phyloP scores from a whole-genome alignment of 2,329 filamentous ascomycete species.

The Magnaporthiopsis rhizophila region DNA sequence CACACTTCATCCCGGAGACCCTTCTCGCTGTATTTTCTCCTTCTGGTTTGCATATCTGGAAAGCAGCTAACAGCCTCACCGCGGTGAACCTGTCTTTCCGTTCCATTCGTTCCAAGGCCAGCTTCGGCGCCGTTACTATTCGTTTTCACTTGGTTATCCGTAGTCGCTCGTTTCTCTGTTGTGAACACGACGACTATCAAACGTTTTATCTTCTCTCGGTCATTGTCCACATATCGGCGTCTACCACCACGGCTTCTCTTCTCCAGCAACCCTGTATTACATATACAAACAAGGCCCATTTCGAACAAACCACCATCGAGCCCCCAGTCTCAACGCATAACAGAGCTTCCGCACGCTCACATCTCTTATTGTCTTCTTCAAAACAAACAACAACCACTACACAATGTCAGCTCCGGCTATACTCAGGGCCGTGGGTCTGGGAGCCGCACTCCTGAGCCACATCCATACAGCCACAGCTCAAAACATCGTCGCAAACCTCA shows the following conservation, averaged over 20 bases:
- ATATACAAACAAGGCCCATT: neutral
- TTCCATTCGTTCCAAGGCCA: neutral
- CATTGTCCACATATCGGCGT: neutral
- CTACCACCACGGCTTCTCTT: neutral
- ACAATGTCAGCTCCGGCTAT: constrained; percentile 2
- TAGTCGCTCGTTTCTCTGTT: neutral
- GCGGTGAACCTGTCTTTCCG: neutral
- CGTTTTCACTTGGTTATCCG: neutral
- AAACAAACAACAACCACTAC: neutral
- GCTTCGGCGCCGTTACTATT: neutral
- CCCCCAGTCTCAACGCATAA: neutral
- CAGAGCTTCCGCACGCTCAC: neutral
- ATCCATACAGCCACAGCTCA: neutral
- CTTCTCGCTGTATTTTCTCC: neutral
- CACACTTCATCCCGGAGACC: neutral
- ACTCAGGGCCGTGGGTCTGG: constrained; percentile 1
- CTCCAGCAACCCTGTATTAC: neutral
- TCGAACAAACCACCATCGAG: neutral
- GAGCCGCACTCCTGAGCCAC: constrained; percentile 3
- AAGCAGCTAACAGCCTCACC: neutral
- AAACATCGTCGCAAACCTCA: neutral
- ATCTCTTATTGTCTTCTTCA: neutral
- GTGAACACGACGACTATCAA: neutral
- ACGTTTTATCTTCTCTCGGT: neutral
- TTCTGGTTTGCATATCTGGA: neutral